Evolutionary conservation across 768 basidiomycete genomes (phyloP), one percentile per base, ranked within the genome.

Genomic region (Sarcomyxa edulis): DNA sequence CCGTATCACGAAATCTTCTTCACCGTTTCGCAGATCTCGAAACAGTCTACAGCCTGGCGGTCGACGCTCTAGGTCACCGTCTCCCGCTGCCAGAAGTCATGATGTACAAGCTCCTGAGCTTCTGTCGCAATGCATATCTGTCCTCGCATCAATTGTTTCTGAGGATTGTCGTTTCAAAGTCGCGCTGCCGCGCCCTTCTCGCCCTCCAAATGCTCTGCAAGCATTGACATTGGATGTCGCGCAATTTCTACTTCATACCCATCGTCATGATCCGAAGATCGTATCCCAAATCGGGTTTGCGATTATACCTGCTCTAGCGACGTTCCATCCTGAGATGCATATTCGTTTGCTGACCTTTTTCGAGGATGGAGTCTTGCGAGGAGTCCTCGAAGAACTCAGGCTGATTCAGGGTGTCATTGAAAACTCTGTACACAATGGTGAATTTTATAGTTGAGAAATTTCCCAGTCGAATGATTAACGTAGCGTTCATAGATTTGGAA

Each of bases 171-270:
- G 85, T 2, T 85, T 76, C 57, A 71, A 72, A 44, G 68, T 75
- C 2, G 57, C 69, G 8, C 66, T 60, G 7, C 78, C 81, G 11
- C 71, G 81, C 4, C 84, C 81, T 3, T 66, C 66, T 0, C 69
- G 76, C 20, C 89, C 89, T 10, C 84, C 87, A 3, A 77, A 87
- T 51, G 68, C 85, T 3, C 59, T 93, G n/a, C 89, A 91, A 49
- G 71, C 77, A 1, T 56, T 83, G 20, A 72, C 71, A 4, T 60
- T 93, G 22, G 85, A 89, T 55, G 71, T 90, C 15, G 84, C 84
- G 3, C 75, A 76, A 42, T 73, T 78, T 46, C 69, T 93, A 18
- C 58, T 79, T 16, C 66, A 77, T 41, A 59, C 64, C 20, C 74
- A 83, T 46, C 63, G 66, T 5, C 64, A 69, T 40, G 70, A 75